A percentile compares a stretch with the other conserved stretches of the same genome.
These are phyloP conservation scores for Yamadazyma dendronema DNA, from an alignment of 1,139 yeast species.

Conservation along the genomic window DNA sequence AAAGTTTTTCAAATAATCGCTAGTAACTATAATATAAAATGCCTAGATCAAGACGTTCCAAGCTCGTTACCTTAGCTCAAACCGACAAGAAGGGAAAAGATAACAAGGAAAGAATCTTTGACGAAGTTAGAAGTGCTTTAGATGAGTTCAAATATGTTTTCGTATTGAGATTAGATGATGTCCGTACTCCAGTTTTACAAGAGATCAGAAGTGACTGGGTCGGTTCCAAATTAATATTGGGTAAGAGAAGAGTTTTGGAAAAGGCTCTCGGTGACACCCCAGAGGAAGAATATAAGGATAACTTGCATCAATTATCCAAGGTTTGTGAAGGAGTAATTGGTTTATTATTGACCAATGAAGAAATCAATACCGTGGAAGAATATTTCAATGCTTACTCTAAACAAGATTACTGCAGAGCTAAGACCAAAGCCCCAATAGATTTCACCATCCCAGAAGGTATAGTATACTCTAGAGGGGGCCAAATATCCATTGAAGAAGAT, in stretches of 20 bases:
- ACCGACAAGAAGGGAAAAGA: slow-evolving; percentile 95
- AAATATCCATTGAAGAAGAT: slow-evolving; percentile 84
- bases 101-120: slow-evolving; percentile 86
- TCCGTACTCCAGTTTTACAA: slow-evolving; percentile 93
- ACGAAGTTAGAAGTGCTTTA: slow-evolving; percentile 79
- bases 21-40: slow-evolving; percentile 32
- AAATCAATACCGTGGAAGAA: slow-evolving; percentile 76
- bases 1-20: slow-evolving; percentile 2
- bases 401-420: slow-evolving; percentile 88
- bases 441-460: slow-evolving; percentile 87
- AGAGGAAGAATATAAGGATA: slow-evolving; percentile 87
- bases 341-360: slow-evolving; percentile 82
- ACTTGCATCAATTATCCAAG: slow-evolving; percentile 67
- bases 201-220: slow-evolving; percentile 90
- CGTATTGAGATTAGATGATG: slow-evolving; percentile 86
- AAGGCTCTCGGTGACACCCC: slow-evolving; percentile 86
- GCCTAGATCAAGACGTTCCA: slow-evolving; percentile 96
- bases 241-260: slow-evolving; percentile 89
- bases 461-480: slow-evolving; percentile 94
- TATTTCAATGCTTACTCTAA: slow-evolving; percentile 78
- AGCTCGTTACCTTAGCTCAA: slow-evolving; percentile 91
- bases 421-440: slow-evolving; percentile 76
- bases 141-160: slow-evolving; percentile 78
- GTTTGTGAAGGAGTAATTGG: slow-evolving; percentile 75
- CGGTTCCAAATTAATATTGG: slow-evolving; percentile 84